Percentiles rank a stretch among this genome's conserved stretches.
Conservation (phyloP, 805 yeast species). For the Candida ficus region DNA sequence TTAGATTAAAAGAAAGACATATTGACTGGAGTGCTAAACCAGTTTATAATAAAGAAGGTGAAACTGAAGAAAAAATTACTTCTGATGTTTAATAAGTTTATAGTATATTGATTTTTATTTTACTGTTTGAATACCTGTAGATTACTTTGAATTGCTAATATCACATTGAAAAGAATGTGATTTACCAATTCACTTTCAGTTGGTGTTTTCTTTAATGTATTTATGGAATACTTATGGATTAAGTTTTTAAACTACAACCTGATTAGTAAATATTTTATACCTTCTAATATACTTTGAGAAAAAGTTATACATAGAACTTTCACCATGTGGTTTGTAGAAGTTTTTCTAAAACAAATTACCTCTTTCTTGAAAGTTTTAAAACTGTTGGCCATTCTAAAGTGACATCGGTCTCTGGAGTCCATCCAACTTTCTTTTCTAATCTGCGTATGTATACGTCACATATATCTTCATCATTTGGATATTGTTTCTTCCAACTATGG, state of each 20-base stretch:
- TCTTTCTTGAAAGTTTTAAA: constrained; percentile 40
- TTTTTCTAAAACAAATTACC: too few relatives aligned
- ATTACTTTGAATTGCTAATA: too few relatives aligned
- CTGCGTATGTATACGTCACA: constrained; percentile 30
- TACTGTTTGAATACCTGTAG: too few relatives aligned
- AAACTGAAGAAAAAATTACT: not conserved
- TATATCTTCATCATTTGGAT: constrained; percentile 28
- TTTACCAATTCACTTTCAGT: too few relatives aligned
- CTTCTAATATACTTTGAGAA: too few relatives aligned
- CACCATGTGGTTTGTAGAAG: too few relatives aligned
- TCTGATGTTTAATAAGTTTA: not conserved
- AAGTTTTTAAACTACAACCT: too few relatives aligned
- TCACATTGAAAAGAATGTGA: too few relatives aligned
- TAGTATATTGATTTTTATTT: not conserved
- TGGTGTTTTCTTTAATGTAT: too few relatives aligned
- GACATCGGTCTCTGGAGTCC: constrained; percentile 37
- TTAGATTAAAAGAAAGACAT: constrained; percentile 2
- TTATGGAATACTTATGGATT: too few relatives aligned
- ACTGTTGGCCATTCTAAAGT: constrained; percentile 47
- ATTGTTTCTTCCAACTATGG: constrained; percentile 45
- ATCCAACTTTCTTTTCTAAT: constrained; percentile 37
- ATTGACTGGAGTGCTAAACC: constrained; percentile 2
- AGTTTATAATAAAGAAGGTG: not conserved
- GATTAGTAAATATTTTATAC: too few relatives aligned
- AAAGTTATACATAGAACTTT: too few relatives aligned